phyloP scores from a whole-genome alignment of 2,329 filamentous ascomycete genomes.

The Aspergillus novofumigatus region DNA sequence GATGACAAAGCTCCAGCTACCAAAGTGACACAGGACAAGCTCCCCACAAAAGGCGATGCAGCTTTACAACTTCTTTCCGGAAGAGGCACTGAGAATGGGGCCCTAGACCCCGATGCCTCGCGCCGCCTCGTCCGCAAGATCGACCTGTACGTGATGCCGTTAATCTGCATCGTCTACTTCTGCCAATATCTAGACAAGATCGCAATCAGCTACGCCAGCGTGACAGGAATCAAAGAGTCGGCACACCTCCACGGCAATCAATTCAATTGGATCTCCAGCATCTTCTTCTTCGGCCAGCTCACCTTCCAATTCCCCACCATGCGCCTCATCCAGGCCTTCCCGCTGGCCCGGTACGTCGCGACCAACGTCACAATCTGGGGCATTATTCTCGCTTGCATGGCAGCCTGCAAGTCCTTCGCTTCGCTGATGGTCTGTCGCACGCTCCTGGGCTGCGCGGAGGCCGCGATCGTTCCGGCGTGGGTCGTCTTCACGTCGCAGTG shows the following conservation, averaged over 20 bases:
- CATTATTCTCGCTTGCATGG: slow-evolving; percentile 12
- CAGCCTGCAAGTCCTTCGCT: slow-evolving; percentile 44
- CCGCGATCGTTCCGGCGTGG: slow-evolving; percentile 29
- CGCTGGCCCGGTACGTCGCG: slow-evolving; percentile 37
- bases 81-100: not conserved
- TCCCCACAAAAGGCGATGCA: slow-evolving; percentile 1
- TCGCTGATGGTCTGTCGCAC: slow-evolving; percentile 48
- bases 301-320: slow-evolving; percentile 39
- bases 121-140: slow-evolving; percentile 23
- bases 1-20: not conserved
- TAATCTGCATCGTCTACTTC: slow-evolving; percentile 30
- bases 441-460: slow-evolving; percentile 51
- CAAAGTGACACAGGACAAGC: not conserved
- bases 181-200: slow-evolving; percentile 28
- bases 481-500: slow-evolving; percentile 33
- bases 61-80: slow-evolving; percentile 2
- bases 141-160: slow-evolving; percentile 27
- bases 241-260: slow-evolving; percentile 38
- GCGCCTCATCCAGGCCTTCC: slow-evolving; percentile 37
- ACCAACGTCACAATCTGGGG: slow-evolving; percentile 38
- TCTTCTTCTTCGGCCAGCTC: slow-evolving; percentile 19
- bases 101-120: slow-evolving; percentile 6
- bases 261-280: slow-evolving; percentile 43
- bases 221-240: slow-evolving; percentile 26
- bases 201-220: slow-evolving; percentile 22